Evolutionary conservation across 2,329 filamentous ascomycete species (phyloP).

Genomic region (Trichoderma semiorbis): DNA sequence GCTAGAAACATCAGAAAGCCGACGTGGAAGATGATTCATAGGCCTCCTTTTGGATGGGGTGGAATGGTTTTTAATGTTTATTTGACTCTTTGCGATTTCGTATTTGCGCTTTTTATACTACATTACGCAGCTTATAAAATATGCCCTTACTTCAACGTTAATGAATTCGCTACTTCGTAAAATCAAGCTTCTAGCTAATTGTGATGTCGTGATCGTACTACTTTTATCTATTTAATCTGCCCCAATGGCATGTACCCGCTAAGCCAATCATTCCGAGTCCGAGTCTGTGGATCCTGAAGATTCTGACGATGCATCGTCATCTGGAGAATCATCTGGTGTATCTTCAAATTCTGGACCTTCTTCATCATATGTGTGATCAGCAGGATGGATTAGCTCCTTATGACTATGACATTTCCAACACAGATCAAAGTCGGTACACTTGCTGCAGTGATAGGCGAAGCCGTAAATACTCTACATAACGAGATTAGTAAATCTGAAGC

Average conservation of each 20-base stretch:
- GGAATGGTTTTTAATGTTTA: not conserved
- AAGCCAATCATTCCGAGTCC: constrained; percentile 10
- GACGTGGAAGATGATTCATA: not conserved
- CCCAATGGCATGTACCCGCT: not conserved
- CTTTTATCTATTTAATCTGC: not conserved
- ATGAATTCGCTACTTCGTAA: not conserved
- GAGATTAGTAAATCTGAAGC: not conserved
- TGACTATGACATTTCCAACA: constrained; percentile 17
- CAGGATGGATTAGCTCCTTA: not conserved
- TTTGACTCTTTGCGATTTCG: not conserved
- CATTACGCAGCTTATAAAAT: not conserved
- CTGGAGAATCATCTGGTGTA: not conserved
- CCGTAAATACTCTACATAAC: constrained; percentile 5
- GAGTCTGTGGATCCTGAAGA: constrained; percentile 15
- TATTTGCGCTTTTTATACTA: not conserved
- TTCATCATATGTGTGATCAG: constrained; percentile 7
- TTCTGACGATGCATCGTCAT: constrained; percentile 14
- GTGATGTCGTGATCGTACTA: not conserved
- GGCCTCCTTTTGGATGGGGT: not conserved
- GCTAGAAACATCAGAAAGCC: not conserved
- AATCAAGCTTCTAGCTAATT: not conserved
- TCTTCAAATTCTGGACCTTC: constrained; percentile 15
- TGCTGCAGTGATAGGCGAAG: constrained; percentile 10
- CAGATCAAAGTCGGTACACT: constrained; percentile 7
- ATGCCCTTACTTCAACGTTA: not conserved